These are phyloP conservation scores for Volvox carteri DNA, from an alignment of 163 green algal species.

Conservation along the genomic window DNA sequence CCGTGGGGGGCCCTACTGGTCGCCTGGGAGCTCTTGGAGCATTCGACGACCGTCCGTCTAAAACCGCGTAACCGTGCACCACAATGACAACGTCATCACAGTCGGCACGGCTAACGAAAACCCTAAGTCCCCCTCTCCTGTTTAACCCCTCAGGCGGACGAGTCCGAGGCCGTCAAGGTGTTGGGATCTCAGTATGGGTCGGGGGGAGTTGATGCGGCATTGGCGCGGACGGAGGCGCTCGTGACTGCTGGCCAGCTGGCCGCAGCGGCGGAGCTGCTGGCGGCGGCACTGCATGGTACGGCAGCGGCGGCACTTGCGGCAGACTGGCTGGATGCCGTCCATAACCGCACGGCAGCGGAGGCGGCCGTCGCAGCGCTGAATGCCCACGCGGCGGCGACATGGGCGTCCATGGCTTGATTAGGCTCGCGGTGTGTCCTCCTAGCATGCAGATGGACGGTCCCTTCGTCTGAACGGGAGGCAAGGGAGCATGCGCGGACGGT, in stretches of 20 bases:
- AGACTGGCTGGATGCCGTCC: constrained; percentile 32
- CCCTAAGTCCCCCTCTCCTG: no score
- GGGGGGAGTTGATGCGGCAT: constrained; percentile 36
- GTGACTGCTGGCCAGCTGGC: constrained; percentile 44
- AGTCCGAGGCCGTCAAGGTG: constrained; percentile 25
- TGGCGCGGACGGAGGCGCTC: constrained; percentile 44
- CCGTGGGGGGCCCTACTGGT: no score
- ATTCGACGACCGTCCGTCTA: no score
- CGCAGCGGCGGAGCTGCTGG: constrained; percentile 44
- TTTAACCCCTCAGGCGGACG: constrained; percentile 47
- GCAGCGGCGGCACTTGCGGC: constrained; percentile 38
- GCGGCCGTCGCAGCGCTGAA: constrained; percentile 46
- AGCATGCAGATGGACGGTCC: no score
- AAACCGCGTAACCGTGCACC: no score
- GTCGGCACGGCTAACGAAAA: no score
- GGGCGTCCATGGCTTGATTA: constrained; percentile 34
- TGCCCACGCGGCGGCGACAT: constrained; percentile 40
- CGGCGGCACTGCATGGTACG: constrained; percentile 18
- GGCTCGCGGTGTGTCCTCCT: no score
- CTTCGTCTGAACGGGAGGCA: no score
- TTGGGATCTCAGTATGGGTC: neutral
- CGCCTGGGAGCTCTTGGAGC: no score
- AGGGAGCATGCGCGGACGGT: no score
- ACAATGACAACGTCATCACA: no score
- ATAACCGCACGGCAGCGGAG: constrained; percentile 40